These are phyloP conservation scores for Phallus indusiatus DNA, from an alignment of 768 basidiomycete genomes.

Conservation along the genomic window DNA sequence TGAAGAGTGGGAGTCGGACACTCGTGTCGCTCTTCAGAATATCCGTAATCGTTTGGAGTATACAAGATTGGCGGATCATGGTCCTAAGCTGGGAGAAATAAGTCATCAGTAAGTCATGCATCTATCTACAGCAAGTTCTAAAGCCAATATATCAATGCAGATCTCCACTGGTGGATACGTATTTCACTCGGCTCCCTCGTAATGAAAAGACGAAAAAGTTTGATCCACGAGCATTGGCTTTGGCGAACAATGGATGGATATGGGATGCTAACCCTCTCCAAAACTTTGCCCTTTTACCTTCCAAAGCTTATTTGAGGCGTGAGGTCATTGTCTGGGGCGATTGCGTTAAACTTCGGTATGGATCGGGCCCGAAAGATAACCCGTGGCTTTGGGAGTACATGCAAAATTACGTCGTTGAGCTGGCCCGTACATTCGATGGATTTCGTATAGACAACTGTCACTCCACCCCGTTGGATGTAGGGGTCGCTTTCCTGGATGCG, in stretches of 20 bases:
- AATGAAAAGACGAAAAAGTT: constrained; percentile 31
- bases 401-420: constrained; percentile 67
- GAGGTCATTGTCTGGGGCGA: constrained; percentile 98
- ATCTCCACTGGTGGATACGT: constrained; percentile 76
- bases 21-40: constrained; percentile 58
- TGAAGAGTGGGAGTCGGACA: constrained; percentile 77
- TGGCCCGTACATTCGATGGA: constrained; percentile 83
- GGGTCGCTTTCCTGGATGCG: constrained; percentile 86
- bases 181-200: constrained; percentile 76
- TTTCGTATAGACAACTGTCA: constrained; percentile 99
- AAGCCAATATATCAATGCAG: constrained; percentile 28
- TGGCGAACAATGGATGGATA: constrained; percentile 99
- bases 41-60: constrained; percentile 74
- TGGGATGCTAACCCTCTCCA: constrained; percentile 92
- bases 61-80: constrained; percentile 69
- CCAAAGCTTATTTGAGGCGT: constrained; percentile 90
- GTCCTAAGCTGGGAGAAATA: constrained; percentile 79
- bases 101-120: constrained; percentile 47
- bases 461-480: constrained; percentile 94
- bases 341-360: constrained; percentile 97
- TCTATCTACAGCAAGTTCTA: background rate
- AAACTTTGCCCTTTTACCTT: constrained; percentile 88
- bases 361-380: constrained; percentile 65
- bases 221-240: constrained; percentile 49
- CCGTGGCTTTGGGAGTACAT: constrained; percentile 95